Percentiles rank a stretch among this genome's conserved stretches.
Evolutionary conservation across 768 basidiomycete genomes (phyloP).

Genomic region (Infundibulicybe gibba): DNA sequence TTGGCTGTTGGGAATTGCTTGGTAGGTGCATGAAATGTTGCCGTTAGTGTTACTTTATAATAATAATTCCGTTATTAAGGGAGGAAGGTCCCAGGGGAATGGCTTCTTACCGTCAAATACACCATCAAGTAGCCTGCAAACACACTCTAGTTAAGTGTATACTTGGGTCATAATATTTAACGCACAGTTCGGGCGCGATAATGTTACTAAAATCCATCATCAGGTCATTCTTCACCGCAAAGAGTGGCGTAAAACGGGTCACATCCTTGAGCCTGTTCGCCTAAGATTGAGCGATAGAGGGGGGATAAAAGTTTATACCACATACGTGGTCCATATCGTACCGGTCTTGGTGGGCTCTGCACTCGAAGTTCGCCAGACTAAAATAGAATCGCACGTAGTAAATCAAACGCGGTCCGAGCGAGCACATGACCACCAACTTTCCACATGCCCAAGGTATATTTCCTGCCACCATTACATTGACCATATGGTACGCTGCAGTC

Average conservation of each 20-base stretch:
- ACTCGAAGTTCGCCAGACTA: conserved; percentile 67
- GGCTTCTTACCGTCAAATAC: conserved; percentile 19
- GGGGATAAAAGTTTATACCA: conserved; percentile 9
- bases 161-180: conserved; percentile 15
- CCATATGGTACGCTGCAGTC: too few relatives aligned
- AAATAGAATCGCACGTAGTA: not conserved
- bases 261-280: conserved; percentile 56
- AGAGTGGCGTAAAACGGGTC: conserved; percentile 55
- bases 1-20: conserved; percentile 37
- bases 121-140: conserved; percentile 19
- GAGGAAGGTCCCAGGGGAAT: not conserved
- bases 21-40: conserved; percentile 57
- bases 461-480: conserved; percentile 12
- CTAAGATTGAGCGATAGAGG: not conserved
- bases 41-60: conserved; percentile 42
- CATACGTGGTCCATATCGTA: conserved; percentile 58
- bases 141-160: not conserved
- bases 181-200: conserved; percentile 34
- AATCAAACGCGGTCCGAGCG: not conserved
- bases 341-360: conserved; percentile 57
- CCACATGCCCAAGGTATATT: conserved; percentile 54
- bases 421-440: conserved; percentile 34
- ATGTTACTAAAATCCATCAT: conserved; percentile 62
- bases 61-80: not conserved
- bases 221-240: conserved; percentile 48